Percentiles rank a stretch among this genome's conserved stretches.
phyloP scores from a whole-genome alignment of 768 basidiomycete species.

The Suillus clintonianus region DNA sequence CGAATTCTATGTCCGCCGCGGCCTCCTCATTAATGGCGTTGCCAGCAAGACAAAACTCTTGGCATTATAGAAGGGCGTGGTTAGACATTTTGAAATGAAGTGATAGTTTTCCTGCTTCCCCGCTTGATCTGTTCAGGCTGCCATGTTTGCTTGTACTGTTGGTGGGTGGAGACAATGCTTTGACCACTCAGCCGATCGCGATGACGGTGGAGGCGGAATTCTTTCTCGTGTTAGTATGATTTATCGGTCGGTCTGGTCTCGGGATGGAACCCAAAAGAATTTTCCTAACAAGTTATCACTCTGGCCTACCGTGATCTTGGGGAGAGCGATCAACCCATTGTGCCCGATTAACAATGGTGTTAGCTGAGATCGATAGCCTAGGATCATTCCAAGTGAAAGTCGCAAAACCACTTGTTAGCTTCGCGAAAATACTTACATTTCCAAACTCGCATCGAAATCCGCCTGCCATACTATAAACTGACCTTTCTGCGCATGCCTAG shows the following conservation, averaged over 20 bases:
- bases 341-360: background rate
- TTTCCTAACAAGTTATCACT: background rate
- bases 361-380: background rate
- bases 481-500: background rate
- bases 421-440: background rate
- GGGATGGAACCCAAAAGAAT: background rate
- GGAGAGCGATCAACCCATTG: background rate
- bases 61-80: no score
- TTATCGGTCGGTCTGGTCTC: background rate
- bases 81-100: background rate
- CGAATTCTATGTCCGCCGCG: no score
- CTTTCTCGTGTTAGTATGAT: background rate
- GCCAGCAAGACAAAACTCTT: no score
- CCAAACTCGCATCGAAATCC: background rate
- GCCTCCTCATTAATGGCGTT: no score
- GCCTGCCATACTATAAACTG: background rate
- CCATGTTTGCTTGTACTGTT: background rate
- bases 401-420: background rate
- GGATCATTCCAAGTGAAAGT: background rate
- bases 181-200: background rate
- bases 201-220: background rate
- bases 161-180: background rate
- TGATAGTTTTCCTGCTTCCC: background rate
- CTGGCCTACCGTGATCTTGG: no score
- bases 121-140: background rate